phyloP scores from a whole-genome alignment of 2,329 filamentous ascomycete genomes.

The Fusarium citri region DNA sequence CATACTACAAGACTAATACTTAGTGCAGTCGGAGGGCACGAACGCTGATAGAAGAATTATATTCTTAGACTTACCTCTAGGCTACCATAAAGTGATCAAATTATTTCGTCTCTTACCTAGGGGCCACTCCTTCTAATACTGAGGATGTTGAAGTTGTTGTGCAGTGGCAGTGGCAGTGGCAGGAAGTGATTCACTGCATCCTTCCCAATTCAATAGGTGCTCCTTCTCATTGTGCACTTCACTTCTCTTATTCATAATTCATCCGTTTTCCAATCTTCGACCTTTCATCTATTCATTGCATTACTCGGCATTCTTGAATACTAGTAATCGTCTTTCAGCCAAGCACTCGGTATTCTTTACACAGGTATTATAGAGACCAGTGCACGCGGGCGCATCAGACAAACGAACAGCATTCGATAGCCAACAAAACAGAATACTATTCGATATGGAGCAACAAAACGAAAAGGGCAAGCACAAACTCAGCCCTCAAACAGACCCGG shows the following conservation, averaged over 20 bases:
- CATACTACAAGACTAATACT: too few species aligned
- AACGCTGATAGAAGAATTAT: too few species aligned
- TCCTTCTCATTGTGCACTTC: background rate
- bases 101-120: too few species aligned
- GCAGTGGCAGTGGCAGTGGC: constrained; percentile 4
- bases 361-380: background rate
- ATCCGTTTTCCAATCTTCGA: background rate
- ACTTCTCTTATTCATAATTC: background rate
- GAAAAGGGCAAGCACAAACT: constrained; percentile 23
- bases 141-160: background rate
- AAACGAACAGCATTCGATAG: background rate
- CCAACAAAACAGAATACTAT: background rate
- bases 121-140: too few species aligned
- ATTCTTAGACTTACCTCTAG: too few species aligned
- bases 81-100: too few species aligned
- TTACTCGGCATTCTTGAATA: background rate
- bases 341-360: background rate
- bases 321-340: too few species aligned
- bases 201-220: background rate
- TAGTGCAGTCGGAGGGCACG: too few species aligned
- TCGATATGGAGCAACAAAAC: constrained; percentile 13
- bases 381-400: background rate
- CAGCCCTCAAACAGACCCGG: constrained; percentile 19
- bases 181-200: background rate
- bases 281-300: background rate